Conservation (phyloP, 805 yeast species). For the Lachancea thermotolerans region DNA sequence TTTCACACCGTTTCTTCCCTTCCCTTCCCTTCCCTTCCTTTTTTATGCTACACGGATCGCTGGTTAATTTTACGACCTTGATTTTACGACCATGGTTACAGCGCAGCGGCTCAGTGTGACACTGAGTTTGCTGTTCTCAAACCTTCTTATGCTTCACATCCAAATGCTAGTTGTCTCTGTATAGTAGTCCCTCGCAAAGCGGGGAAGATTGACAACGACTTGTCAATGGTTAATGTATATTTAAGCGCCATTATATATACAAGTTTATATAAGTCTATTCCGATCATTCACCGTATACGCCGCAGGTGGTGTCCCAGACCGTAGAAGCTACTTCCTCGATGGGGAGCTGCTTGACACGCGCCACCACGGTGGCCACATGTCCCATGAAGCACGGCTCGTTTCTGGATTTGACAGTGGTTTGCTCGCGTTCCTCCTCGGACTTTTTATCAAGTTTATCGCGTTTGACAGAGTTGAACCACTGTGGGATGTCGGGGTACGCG, state of each 20-base stretch:
- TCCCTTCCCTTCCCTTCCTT: too few relatives aligned
- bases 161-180: conserved; percentile 1
- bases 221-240: conserved; percentile 5
- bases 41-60: too few relatives aligned
- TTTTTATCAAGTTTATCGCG: conserved; percentile 30
- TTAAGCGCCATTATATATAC: background rate
- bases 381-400: conserved; percentile 90
- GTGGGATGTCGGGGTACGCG: conserved; percentile 35
- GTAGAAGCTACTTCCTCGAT: conserved; percentile 40
- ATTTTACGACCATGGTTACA: too few relatives aligned
- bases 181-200: conserved; percentile 4
- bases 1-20: background rate
- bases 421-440: conserved; percentile 21
- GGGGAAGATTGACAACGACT: background rate
- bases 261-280: background rate
- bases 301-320: conserved; percentile 47
- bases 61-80: background rate
- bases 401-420: conserved; percentile 61
- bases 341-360: conserved; percentile 40
- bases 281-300: conserved; percentile 32
- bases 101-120: too few relatives aligned
- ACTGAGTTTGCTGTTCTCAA: too few relatives aligned
- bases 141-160: background rate
- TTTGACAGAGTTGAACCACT: conserved; percentile 25
- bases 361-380: conserved; percentile 64